Evolutionary conservation across 2,329 filamentous ascomycete genomes (phyloP).

Genomic region (Diaporthe longicolla): DNA sequence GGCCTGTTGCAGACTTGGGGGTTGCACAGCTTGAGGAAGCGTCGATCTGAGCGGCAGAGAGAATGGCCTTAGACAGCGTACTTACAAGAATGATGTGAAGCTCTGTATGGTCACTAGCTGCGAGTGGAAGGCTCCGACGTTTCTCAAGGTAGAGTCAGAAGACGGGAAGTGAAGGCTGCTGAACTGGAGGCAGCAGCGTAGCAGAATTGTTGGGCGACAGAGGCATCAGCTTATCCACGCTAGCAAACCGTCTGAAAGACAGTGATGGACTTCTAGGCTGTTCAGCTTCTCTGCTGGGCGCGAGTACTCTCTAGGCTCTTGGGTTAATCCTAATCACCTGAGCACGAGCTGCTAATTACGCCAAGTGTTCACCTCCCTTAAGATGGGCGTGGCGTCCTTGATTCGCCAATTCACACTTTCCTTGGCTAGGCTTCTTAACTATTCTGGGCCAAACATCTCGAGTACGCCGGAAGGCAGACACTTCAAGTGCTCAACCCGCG

Average conservation of each 20-base stretch:
- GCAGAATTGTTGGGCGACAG: not conserved
- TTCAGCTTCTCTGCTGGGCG: not conserved
- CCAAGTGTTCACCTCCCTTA: not conserved
- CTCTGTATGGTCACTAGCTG: not conserved
- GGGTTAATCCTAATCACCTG: not conserved
- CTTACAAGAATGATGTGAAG: conserved; percentile 2
- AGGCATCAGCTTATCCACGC: not conserved
- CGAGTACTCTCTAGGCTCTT: not conserved
- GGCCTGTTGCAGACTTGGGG: not conserved
- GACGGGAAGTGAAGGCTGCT: not conserved
- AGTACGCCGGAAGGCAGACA: too few species aligned
- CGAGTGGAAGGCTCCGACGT: not conserved
- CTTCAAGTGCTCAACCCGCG: not conserved
- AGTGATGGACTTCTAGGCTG: not conserved
- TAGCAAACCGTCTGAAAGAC: not conserved
- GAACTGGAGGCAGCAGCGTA: not conserved
- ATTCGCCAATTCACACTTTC: not conserved
- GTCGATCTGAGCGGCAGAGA: too few species aligned
- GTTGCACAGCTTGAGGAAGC: not conserved
- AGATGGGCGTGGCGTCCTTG: too few species aligned
- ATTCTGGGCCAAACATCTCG: not conserved
- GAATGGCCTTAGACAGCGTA: not conserved
- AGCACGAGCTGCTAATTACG: not conserved
- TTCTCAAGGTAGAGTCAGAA: not conserved
- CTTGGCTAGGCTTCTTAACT: not conserved